Evolutionary conservation across 495 filamentous ascomycete species (phyloP).

Genomic region (Neurospora sp.): DNA sequence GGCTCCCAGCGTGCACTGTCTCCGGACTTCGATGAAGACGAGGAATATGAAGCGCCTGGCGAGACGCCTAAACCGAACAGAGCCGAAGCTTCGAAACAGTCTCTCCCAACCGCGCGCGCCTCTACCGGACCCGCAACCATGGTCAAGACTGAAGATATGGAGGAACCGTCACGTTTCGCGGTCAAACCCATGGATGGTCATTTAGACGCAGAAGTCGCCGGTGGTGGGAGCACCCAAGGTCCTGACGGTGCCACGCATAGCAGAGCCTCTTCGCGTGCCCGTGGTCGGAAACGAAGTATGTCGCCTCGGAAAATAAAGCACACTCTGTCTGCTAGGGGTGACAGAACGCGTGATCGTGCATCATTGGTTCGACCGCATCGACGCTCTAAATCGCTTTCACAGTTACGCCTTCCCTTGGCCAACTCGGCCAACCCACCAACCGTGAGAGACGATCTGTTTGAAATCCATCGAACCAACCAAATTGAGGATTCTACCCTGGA

Average conservation of each 20-base stretch:
- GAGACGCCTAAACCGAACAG: conserved; percentile 36
- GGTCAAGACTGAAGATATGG: conserved; percentile 24
- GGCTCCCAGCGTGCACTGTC: conserved; percentile 41
- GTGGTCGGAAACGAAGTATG: background rate
- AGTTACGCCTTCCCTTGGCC: conserved; percentile 25
- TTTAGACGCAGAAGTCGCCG: background rate
- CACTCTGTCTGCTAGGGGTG: conserved; percentile 9
- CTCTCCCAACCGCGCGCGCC: conserved; percentile 39
- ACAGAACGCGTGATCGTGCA: conserved; percentile 12
- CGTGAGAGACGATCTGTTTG: conserved; percentile 39
- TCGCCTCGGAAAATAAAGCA: conserved; percentile 6
- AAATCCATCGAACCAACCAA: conserved; percentile 35
- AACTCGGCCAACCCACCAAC: conserved; percentile 39
- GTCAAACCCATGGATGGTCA: background rate
- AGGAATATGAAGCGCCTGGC: conserved; percentile 12
- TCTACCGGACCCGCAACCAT: conserved; percentile 43
- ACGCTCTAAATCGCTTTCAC: conserved; percentile 24
- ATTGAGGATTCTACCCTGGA: conserved; percentile 47
- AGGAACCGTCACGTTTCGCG: background rate
- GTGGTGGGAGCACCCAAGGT: background rate
- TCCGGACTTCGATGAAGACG: conserved; percentile 23
- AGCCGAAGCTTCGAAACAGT: conserved; percentile 34
- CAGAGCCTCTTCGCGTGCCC: background rate
- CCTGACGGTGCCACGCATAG: background rate
- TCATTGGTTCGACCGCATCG: conserved; percentile 18